A percentile compares a stretch with the other conserved stretches of the same genome.
Conservation (phyloP, 2,329 filamentous ascomycete genomes). For the Microdochium trichocladiopsis region DNA sequence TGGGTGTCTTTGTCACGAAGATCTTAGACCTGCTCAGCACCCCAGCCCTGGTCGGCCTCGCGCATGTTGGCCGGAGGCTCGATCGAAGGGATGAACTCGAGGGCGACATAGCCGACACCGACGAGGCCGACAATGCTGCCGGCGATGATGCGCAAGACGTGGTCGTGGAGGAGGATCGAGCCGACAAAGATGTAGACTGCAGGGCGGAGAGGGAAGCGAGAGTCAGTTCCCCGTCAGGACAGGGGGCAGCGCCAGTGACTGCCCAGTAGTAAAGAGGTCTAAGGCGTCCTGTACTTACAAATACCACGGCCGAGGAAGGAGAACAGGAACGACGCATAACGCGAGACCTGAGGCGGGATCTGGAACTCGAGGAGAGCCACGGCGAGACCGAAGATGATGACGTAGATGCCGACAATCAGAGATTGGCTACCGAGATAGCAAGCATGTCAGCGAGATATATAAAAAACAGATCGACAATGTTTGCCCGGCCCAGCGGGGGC, state of each 20-base stretch:
- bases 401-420: constrained; percentile 77
- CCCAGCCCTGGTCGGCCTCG: constrained; percentile 69
- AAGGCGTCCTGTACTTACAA: constrained; percentile 56
- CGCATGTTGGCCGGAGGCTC: constrained; percentile 79
- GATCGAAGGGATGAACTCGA: constrained; percentile 73
- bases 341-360: constrained; percentile 84
- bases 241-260: background rate
- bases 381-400: constrained; percentile 82
- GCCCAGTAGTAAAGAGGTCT: background rate
- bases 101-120: constrained; percentile 68
- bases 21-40: constrained; percentile 67
- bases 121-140: constrained; percentile 71
- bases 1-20: too few relatives aligned
- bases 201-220: background rate
- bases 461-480: background rate
- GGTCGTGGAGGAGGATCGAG: constrained; percentile 67
- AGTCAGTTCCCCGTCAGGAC: too few relatives aligned
- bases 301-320: constrained; percentile 92
- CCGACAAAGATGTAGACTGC: constrained; percentile 95
- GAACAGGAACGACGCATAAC: constrained; percentile 97
- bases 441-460: constrained; percentile 4
- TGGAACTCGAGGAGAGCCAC: constrained; percentile 82
- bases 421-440: too few relatives aligned
- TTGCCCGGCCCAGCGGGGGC: constrained; percentile 2
- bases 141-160: constrained; percentile 63